Evolutionary conservation across 176 grass and related monocot genomes (phyloP), one percentile per base, ranked within the genome.

Genomic region (Phoenix dactylifera): DNA sequence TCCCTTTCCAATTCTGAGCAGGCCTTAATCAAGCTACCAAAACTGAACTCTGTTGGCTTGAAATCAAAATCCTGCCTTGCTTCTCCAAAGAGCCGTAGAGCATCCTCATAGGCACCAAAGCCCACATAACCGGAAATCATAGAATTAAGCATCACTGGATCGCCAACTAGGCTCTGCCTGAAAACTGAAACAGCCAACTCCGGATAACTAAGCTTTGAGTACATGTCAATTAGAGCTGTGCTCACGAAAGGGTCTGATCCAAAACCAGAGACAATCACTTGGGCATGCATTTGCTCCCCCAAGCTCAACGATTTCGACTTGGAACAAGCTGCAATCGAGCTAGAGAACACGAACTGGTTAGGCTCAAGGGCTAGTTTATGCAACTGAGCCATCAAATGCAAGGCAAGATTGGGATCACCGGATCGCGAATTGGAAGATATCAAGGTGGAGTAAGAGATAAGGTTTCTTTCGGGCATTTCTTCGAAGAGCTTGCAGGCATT

Each of bases 1-100:
- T 58, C 24, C 61, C 6, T 56, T 55, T 73, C 69, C 52, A 80
- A 73, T 50, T 80, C 77, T 20, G 65, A 68, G 62, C 62, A 73
- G 16, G 69, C 70, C 25, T 80, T 80, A 50, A 60, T 52, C 49
- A 73, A 50, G 53, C 52, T 73, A 24, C 55, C 58, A 80, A 68
- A 74, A 49, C 69, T 73, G 60, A 80, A 80, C 16, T 74, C 55
- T 26, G 77, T 56, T 18, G 63, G 63, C 54, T 59, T 56, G 52
- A 80, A 54, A 63, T 55, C 53, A 68, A 54, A 54, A 49, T 7
- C 50, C 49, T 48, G 6, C 18, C 44, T 68, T 60, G 69, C 48
- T 50, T 68, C 62, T 50, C 44, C 48, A 56, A 73, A 73, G 18
- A 80, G 52, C 17, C 26, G 9, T 4, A 68, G 18, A 53, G 69